These are phyloP conservation scores for Pythium sp. DNA, from an alignment of 352 stramenopile genomes.

Conservation along the genomic window DNA sequence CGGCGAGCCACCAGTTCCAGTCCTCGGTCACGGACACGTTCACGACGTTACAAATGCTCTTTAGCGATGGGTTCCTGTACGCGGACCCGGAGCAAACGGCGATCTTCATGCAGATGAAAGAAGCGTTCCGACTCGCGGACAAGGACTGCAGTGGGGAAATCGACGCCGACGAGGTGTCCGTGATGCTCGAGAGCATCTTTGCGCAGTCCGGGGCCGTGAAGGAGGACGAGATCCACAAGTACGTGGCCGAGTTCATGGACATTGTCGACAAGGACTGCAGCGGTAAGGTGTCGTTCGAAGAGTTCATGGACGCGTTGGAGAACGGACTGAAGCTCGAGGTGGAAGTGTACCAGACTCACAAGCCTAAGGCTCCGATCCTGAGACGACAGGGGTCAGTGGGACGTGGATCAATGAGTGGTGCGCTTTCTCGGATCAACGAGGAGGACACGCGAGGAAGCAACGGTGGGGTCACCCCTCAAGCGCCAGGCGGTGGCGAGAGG, in stretches of 20 bases:
- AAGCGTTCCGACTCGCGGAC: conserved; percentile 75
- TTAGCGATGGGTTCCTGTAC: conserved; percentile 73
- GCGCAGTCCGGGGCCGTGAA: conserved; percentile 68
- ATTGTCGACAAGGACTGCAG: conserved; percentile 65
- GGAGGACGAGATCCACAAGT: conserved; percentile 66
- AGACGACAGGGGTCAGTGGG: conserved; percentile 16
- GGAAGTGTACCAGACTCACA: conserved; percentile 59
- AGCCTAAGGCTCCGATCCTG: conserved; percentile 21
- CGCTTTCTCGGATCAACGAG: conserved; percentile 40
- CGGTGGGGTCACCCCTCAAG: conserved; percentile 20
- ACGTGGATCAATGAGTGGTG: conserved; percentile 17
- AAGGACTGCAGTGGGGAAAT: conserved; percentile 82
- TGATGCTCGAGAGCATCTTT: conserved; percentile 81
- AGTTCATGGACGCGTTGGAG: conserved; percentile 77
- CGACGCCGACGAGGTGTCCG: conserved; percentile 68
- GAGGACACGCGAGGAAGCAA: conserved; percentile 21
- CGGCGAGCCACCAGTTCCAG: conserved; percentile 49
- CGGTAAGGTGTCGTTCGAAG: conserved; percentile 75
- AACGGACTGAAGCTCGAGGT: conserved; percentile 77
- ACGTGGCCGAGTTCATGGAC: conserved; percentile 74
- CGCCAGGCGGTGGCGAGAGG: not conserved
- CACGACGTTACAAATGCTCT: conserved; percentile 67
- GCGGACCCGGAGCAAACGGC: conserved; percentile 76
- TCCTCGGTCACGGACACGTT: conserved; percentile 62
- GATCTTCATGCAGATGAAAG: conserved; percentile 88